A percentile compares a stretch with the other conserved stretches of the same genome.
Conservation (phyloP, 2,329 filamentous ascomycete species). For the Tolypocladium ophioglossoides region DNA sequence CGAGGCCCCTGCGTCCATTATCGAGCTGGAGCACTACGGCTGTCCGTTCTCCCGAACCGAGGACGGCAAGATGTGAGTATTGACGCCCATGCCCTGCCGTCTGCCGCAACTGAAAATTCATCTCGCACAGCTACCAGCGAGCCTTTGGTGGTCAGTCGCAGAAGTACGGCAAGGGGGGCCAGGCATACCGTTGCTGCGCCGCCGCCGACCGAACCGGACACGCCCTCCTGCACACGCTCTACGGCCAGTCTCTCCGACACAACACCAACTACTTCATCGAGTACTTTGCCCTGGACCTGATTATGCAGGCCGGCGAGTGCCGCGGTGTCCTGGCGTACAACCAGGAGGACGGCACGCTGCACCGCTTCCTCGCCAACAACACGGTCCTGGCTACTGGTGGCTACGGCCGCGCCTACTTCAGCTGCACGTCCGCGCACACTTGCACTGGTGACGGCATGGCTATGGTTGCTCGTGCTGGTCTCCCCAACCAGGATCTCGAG, state of each 20-base stretch:
- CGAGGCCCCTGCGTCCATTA: constrained; percentile 82
- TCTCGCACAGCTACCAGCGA: constrained; percentile 67
- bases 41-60: constrained; percentile 95
- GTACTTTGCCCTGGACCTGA: constrained; percentile 92
- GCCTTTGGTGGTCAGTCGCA: constrained; percentile 97
- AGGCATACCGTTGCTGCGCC: constrained; percentile 95
- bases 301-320: constrained; percentile 96
- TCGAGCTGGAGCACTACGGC: constrained; percentile 94
- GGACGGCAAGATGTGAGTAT: constrained; percentile 80
- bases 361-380: constrained; percentile 94
- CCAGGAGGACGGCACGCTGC: constrained; percentile 95
- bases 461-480: constrained; percentile 95
- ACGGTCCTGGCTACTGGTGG: constrained; percentile 95
- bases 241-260: constrained; percentile 91
- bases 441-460: constrained; percentile 99
- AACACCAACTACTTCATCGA: constrained; percentile 99
- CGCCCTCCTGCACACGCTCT: constrained; percentile 94
- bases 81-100: too few relatives aligned
- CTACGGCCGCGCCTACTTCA: constrained; percentile 97
- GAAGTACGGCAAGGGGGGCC: constrained; percentile 90
- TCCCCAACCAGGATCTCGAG: constrained; percentile 98
- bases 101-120: constrained; percentile 5
- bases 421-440: constrained; percentile 94
- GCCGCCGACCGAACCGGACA: constrained; percentile 95
- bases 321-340: constrained; percentile 96